Evolutionary conservation across 139 green algal species (phyloP), one percentile per base, ranked within the genome.

Genomic region (Auxenochlorella pyrenoidosa): DNA sequence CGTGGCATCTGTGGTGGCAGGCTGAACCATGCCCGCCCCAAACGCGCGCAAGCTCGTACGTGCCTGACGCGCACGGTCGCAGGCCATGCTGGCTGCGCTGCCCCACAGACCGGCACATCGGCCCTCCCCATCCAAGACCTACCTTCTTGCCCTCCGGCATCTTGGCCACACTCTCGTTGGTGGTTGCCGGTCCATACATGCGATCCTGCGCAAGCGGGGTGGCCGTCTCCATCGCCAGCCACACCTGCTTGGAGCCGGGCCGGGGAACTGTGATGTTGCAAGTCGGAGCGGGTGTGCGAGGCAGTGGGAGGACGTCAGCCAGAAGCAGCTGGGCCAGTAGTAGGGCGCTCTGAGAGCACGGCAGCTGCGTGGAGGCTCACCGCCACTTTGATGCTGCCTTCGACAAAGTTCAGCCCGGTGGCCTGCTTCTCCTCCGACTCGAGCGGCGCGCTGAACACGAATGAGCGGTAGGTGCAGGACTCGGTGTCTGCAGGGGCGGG

Each of bases 81-180:
- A n/a, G n/a, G n/a, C n/a, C n/a, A n/a, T n/a, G n/a, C n/a, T n/a
- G n/a, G n/a, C n/a, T n/a, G n/a, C n/a, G n/a, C n/a, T n/a, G n/a
- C n/a, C n/a, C n/a, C n/a, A n/a, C n/a, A n/a, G n/a, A n/a, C n/a
- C n/a, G n/a, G n/a, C 70, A 76, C 70, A 8, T 63, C 13, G 18
- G 28, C n/a, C 70, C 72, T 54, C 19, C 21, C 3, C n/a, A n/a
- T 36, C 40, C 21, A n/a, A 21, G 24, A 1, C 38, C 44, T 51
- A 70, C 77, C 77, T 83, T 83, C 8, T 83, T 83, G n/a, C 77
- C 77, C 77, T 83, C 77, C 0, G 77, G 77, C 51, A 83, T 58
- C 77, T 83, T 68, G 32, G 77, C 77, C n/a, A 83, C 34, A 5
- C 32, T 47, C n/a, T 68, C 34, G 34, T 70, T 68, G 51, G 51